Evolutionary conservation across 2,329 filamentous ascomycete genomes (phyloP).

Genomic region (Penicillium sp.): DNA sequence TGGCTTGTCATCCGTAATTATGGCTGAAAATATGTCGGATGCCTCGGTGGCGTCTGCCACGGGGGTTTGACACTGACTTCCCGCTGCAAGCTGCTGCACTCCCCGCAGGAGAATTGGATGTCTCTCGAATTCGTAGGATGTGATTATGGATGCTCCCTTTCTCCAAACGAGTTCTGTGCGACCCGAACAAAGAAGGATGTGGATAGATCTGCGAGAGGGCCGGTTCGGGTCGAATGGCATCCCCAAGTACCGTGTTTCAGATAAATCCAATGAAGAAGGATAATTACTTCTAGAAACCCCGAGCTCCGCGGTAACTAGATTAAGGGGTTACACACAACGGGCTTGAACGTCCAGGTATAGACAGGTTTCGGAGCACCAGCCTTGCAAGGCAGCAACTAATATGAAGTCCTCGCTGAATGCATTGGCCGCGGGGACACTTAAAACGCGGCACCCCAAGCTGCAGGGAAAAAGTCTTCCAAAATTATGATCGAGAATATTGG

Average conservation of each 20-base stretch:
- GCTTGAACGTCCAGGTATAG: not conserved
- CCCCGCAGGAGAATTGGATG: no score
- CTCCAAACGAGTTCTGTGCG: not conserved
- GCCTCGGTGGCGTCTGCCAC: not conserved
- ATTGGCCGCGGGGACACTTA: no score
- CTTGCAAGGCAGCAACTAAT: not conserved
- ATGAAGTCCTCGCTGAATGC: not conserved
- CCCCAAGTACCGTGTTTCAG: not conserved
- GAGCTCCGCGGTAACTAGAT: not conserved
- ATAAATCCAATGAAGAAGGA: not conserved
- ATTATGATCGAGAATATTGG: no score
- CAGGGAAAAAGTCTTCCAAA: no score
- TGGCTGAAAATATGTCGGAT: not conserved
- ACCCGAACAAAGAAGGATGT: not conserved
- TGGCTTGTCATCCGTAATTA: not conserved
- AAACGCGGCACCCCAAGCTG: no score
- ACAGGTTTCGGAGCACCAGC: no score
- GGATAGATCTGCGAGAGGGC: not conserved
- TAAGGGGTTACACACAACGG: not conserved
- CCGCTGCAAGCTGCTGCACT: not conserved
- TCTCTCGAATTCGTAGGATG: no score
- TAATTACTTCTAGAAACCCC: not conserved
- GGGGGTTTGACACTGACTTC: not conserved
- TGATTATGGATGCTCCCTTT: no score
- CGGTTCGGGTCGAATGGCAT: not conserved